Conservation (phyloP, 345 rosid species). For the Rhodomyrtus tomentosa region DNA sequence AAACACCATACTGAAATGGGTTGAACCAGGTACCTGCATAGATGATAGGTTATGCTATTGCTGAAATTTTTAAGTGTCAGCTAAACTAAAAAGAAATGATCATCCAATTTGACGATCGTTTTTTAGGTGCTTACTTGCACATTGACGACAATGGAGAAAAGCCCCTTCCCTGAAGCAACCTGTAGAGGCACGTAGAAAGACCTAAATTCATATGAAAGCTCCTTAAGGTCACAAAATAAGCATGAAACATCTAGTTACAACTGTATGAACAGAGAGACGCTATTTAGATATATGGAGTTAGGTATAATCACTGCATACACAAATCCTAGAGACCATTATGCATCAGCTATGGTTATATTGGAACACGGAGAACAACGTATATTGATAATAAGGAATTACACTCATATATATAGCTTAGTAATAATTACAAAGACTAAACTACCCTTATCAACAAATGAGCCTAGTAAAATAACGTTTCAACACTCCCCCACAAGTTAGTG, state of each 20-base stretch:
- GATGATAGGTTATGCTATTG: not conserved
- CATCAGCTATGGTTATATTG: not conserved
- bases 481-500: no score
- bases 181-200: constrained; percentile 5
- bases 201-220: not conserved
- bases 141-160: constrained; percentile 60
- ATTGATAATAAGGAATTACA: no score
- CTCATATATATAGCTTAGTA: no score
- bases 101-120: not conserved
- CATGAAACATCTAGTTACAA: not conserved
- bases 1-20: constrained; percentile 95
- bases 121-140: constrained; percentile 48
- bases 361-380: no score
- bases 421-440: no score
- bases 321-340: not conserved
- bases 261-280: not conserved
- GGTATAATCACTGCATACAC: not conserved
- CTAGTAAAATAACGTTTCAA: no score
- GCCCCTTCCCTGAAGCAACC: constrained; percentile 71
- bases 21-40: constrained; percentile 84
- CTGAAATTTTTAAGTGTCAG: not conserved
- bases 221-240: not conserved
- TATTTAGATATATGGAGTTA: not conserved
- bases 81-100: not conserved
- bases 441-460: no score